These are phyloP conservation scores for Sporobolomyces phaffii DNA, from an alignment of 768 basidiomycete genomes.

Conservation along the genomic window DNA sequence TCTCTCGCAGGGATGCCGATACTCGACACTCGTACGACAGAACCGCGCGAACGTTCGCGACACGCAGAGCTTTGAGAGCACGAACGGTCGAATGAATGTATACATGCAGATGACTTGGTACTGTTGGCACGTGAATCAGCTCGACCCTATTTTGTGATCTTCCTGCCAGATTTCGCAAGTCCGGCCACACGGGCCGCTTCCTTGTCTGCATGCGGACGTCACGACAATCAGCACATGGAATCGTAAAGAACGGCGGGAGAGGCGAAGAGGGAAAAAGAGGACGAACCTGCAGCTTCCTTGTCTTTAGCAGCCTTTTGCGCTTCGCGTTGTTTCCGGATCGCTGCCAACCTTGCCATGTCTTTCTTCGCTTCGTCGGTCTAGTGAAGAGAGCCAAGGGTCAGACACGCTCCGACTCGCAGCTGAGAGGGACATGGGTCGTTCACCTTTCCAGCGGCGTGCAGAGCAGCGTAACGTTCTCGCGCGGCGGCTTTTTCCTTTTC, in stretches of 20 bases:
- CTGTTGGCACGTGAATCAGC: too few relatives aligned
- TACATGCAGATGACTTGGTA: too few relatives aligned
- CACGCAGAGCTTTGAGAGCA: too few relatives aligned
- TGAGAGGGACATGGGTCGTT: background rate
- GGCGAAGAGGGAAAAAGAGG: background rate
- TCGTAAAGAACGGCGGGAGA: too few relatives aligned
- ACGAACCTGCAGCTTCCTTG: constrained; percentile 8
- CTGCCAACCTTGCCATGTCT: constrained; percentile 5
- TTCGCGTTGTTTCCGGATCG: constrained; percentile 13
- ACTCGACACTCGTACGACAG: too few relatives aligned
- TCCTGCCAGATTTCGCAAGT: constrained; percentile 2
- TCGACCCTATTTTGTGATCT: too few relatives aligned
- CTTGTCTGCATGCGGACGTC: background rate
- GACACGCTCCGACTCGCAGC: background rate
- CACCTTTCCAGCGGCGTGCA: background rate
- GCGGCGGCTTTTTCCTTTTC: constrained; percentile 10
- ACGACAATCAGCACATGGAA: too few relatives aligned
- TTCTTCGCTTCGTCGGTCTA: constrained; percentile 16
- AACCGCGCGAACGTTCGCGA: too few relatives aligned
- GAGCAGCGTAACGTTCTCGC: background rate
- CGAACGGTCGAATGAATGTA: too few relatives aligned
- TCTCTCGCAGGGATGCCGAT: too few relatives aligned
- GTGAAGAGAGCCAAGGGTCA: too few relatives aligned
- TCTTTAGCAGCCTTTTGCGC: constrained; percentile 8
- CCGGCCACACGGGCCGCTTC: background rate